phyloP scores from a whole-genome alignment of 2,329 filamentous ascomycete species.

The Calycina marina region DNA sequence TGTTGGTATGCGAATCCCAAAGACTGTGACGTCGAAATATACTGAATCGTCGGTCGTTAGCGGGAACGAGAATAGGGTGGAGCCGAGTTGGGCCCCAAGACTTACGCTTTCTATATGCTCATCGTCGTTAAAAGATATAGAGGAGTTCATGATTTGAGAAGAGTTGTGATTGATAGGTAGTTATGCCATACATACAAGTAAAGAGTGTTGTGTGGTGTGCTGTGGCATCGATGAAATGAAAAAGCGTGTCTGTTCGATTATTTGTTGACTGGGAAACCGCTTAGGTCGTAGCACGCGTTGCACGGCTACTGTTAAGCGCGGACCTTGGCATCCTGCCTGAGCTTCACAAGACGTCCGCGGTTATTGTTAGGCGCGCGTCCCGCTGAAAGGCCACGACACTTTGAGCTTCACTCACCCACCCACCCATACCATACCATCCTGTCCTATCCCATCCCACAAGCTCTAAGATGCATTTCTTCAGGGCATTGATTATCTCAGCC shows the following conservation, averaged over 20 bases:
- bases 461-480: slow-evolving; percentile 54
- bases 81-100: no score
- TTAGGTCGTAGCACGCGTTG: no score
- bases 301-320: no score
- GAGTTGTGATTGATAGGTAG: no score
- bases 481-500: slow-evolving; percentile 46
- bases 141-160: slow-evolving; percentile 15
- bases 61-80: neutral
- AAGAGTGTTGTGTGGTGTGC: no score
- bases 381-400: slow-evolving; percentile 2
- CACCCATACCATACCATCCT: slow-evolving; percentile 3
- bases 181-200: no score
- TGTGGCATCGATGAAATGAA: no score
- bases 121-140: slow-evolving; percentile 17
- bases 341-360: no score
- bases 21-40: slow-evolving; percentile 19
- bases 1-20: slow-evolving; percentile 60
- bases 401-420: slow-evolving; percentile 1
- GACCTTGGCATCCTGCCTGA: no score
- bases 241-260: no score
- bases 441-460: no score
- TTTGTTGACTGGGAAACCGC: no score
- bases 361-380: neutral
- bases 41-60: slow-evolving; percentile 7
- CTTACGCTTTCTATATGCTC: slow-evolving; percentile 17